Evolutionary conservation across 805 yeast genomes (phyloP).

Genomic region (Metschnikowia lachancei): DNA sequence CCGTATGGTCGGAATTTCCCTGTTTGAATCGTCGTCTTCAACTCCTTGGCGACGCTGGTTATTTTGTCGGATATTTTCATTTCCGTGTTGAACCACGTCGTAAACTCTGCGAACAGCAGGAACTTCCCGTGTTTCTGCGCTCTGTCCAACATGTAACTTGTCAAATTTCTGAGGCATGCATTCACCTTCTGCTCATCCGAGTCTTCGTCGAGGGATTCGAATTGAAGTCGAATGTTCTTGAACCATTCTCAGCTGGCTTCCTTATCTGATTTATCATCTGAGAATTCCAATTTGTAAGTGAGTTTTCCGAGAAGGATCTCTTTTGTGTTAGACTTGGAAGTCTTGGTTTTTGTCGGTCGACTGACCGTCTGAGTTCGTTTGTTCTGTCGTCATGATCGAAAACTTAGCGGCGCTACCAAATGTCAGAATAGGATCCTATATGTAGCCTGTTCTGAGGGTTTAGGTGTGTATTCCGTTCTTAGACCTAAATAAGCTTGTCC

Average conservation of each 20-base stretch:
- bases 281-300: not conserved
- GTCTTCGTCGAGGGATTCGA: not conserved
- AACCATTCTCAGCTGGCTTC: not conserved
- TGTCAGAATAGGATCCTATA: too few species aligned
- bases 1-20: not conserved
- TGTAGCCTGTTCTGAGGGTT: too few species aligned
- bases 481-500: too few species aligned
- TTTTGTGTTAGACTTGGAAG: not conserved
- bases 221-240: not conserved
- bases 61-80: too few species aligned
- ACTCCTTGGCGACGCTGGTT: not conserved
- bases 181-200: not conserved
- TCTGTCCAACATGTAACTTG: not conserved
- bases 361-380: too few species aligned
- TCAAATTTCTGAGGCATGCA: not conserved
- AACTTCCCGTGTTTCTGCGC: not conserved
- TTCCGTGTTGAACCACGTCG: too few species aligned
- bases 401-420: too few species aligned
- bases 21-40: not conserved
- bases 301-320: not conserved
- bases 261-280: not conserved
- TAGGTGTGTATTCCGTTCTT: too few species aligned
- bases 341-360: not conserved
- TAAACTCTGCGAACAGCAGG: not conserved
- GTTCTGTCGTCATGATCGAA: too few species aligned